Conservation (phyloP, 2,329 filamentous ascomycete genomes). For the Calonectria hongkongensis region DNA sequence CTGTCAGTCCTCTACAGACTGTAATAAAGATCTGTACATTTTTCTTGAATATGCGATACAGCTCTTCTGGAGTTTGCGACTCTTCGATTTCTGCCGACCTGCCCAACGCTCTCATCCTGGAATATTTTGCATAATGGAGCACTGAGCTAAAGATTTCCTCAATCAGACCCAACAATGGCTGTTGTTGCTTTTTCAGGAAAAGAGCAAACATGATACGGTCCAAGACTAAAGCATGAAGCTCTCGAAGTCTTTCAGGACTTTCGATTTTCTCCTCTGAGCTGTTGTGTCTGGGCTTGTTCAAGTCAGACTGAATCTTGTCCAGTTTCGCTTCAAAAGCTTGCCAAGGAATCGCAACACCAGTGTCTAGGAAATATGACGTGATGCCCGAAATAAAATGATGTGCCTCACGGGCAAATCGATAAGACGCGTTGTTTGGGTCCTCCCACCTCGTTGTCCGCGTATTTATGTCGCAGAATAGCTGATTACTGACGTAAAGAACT, state of each 20-base stretch:
- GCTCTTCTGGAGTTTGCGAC: conserved; percentile 56
- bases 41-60: conserved; percentile 81
- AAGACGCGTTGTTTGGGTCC: conserved; percentile 61
- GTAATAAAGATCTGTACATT: conserved; percentile 85
- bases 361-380: conserved; percentile 86
- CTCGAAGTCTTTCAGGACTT: conserved; percentile 80
- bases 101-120: conserved; percentile 63
- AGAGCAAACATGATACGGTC: conserved; percentile 85
- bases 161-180: conserved; percentile 81
- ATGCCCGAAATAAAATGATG: conserved; percentile 86
- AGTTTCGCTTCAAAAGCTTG: conserved; percentile 80
- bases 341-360: conserved; percentile 85
- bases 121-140: conserved; percentile 79
- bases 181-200: conserved; percentile 84
- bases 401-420: conserved; percentile 83
- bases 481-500: conserved; percentile 84
- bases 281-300: conserved; percentile 67
- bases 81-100: conserved; percentile 44
- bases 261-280: conserved; percentile 54
- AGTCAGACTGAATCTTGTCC: conserved; percentile 74
- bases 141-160: conserved; percentile 85
- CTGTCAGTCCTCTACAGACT: conserved; percentile 80
- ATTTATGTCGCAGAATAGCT: conserved; percentile 76
- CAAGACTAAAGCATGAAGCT: conserved; percentile 82
- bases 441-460: conserved; percentile 59